A percentile compares a stretch with the other conserved stretches of the same genome.
Conservation (phyloP, 2,329 filamentous ascomycete species). For the Dothideomycetes sp. region DNA sequence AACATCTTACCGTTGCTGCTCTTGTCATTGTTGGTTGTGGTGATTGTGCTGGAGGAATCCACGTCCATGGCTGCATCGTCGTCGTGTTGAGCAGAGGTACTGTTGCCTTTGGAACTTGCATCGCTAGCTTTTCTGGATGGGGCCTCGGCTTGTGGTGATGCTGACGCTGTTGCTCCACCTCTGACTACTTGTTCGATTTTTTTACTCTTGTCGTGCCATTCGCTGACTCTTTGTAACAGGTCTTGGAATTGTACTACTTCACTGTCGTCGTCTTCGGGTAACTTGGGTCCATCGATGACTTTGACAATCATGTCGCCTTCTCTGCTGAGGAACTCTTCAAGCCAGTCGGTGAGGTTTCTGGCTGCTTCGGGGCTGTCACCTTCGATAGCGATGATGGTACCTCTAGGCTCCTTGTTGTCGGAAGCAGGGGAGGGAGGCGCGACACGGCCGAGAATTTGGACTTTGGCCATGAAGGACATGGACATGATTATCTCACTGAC, state of each 20-base stretch:
- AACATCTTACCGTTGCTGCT: conserved; percentile 39
- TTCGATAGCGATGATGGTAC: conserved; percentile 75
- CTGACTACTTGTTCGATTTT: conserved; percentile 50
- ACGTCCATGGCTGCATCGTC: conserved; percentile 19
- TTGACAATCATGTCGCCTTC: conserved; percentile 44
- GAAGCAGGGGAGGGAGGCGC: conserved; percentile 52
- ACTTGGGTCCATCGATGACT: conserved; percentile 41
- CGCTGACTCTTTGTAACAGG: conserved; percentile 59
- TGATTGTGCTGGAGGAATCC: conserved; percentile 13
- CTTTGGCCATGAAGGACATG: conserved; percentile 65
- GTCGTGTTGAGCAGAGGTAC: conserved; percentile 10
- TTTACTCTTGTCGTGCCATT: conserved; percentile 67
- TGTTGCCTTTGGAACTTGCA: background rate
- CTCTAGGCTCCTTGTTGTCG: conserved; percentile 41
- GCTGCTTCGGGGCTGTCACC: conserved; percentile 59
- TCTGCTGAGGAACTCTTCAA: conserved; percentile 46
- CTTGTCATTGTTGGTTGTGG: conserved; percentile 10
- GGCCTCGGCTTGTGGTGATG: too few relatives aligned
- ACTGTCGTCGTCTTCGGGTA: conserved; percentile 27
- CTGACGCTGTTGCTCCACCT: conserved; percentile 1
- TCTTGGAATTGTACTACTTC: conserved; percentile 32
- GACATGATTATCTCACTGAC: conserved; percentile 57
- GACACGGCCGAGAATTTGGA: conserved; percentile 66
- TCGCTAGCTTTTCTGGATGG: conserved; percentile 12
- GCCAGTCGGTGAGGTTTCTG: conserved; percentile 53